These are phyloP conservation scores for Solanum okadae DNA, from an alignment of 257 asterid genomes.

Conservation along the genomic window DNA sequence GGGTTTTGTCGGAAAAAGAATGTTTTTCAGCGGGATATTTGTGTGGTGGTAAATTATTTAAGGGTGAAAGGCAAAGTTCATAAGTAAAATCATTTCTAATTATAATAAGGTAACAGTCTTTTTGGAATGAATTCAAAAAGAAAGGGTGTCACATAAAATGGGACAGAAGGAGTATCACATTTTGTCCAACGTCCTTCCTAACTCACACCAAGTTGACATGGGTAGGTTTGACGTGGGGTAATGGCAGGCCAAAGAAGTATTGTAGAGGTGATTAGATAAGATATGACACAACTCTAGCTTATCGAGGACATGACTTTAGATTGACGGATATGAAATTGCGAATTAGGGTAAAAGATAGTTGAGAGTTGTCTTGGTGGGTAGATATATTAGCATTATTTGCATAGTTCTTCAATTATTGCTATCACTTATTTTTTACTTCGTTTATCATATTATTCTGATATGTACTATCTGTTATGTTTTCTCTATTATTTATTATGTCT, in stretches of 20 bases:
- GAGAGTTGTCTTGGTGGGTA: neutral
- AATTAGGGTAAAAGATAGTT: neutral
- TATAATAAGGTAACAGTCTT: neutral
- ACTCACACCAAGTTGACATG: neutral
- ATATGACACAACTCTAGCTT: too few species aligned
- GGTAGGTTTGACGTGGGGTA: neutral
- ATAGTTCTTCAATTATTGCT: neutral
- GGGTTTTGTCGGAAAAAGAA: neutral
- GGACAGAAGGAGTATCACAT: too few species aligned
- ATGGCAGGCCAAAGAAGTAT: neutral
- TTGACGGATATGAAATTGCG: neutral
- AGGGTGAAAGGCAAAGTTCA: neutral
- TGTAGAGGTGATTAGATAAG: neutral
- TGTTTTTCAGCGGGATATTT: too few species aligned
- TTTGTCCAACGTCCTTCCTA: neutral
- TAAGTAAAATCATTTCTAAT: neutral
- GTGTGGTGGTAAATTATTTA: neutral
- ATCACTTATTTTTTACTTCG: neutral
- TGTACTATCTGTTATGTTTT: neutral
- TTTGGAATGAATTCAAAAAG: neutral
- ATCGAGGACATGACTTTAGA: neutral
- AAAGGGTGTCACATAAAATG: neutral
- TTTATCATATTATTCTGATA: neutral
- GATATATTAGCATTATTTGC: neutral
- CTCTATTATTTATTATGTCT: neutral